Percentiles rank a stretch among this genome's conserved stretches.
Evolutionary conservation across 2,329 filamentous ascomycete genomes (phyloP).

Genomic region (Hypoxylon sp.): DNA sequence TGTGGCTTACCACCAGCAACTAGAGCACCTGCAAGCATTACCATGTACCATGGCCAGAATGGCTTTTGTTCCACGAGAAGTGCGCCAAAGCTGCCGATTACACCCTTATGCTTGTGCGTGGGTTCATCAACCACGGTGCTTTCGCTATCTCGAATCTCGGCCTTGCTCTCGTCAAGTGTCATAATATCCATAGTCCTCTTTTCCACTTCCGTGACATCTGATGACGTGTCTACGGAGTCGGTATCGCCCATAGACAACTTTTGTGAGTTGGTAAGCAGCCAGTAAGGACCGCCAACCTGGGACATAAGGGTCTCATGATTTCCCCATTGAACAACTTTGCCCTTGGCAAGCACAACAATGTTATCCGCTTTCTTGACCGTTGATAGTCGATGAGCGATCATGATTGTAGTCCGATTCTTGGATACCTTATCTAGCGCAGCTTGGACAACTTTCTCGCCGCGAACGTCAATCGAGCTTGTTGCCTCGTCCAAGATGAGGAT

Average conservation of each 20-base stretch:
- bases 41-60: slow-evolving; percentile 50
- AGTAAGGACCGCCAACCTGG: slow-evolving; percentile 73
- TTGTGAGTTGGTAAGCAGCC: slow-evolving; percentile 75
- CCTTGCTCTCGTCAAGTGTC: slow-evolving; percentile 60
- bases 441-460: slow-evolving; percentile 67
- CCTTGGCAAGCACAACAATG: slow-evolving; percentile 65
- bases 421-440: slow-evolving; percentile 70
- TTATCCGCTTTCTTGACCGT: slow-evolving; percentile 63
- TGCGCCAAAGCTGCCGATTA: slow-evolving; percentile 50
- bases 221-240: slow-evolving; percentile 54
- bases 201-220: slow-evolving; percentile 51
- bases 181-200: slow-evolving; percentile 60
- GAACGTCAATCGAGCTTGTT: slow-evolving; percentile 68
- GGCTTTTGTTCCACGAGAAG: slow-evolving; percentile 52
- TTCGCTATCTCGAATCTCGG: slow-evolving; percentile 39
- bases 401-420: slow-evolving; percentile 73
- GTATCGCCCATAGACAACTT: slow-evolving; percentile 66
- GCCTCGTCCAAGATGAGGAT: slow-evolving; percentile 79
- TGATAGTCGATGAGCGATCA: slow-evolving; percentile 74
- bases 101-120: slow-evolving; percentile 43
- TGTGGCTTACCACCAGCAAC: slow-evolving; percentile 55
- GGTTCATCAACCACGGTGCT: slow-evolving; percentile 29
- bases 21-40: slow-evolving; percentile 51
- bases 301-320: slow-evolving; percentile 80
- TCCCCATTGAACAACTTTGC: slow-evolving; percentile 79